Base-by-base conservation (phyloP, 2,329 filamentous ascomycete species). In the Pseudogymnoascus sp. region DNA sequence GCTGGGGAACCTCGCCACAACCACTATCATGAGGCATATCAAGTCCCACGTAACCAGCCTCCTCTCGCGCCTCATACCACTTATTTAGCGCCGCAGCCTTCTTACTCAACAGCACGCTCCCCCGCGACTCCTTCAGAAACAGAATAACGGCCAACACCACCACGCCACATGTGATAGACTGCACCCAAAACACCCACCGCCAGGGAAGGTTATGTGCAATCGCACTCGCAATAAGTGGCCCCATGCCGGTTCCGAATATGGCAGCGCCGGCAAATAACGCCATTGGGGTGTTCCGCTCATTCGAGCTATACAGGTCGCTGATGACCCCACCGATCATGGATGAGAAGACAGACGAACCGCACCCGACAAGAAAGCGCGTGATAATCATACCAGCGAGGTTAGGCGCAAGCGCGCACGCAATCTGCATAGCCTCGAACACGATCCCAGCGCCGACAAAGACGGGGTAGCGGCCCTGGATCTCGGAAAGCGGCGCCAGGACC, bases 281-380 rank as follows among this genome's bases (percentile, higher is more conserved):
- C 93, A 97, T 96, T 0, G 92, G 89, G 0, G 88, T 91, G 68
- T 97, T 96, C 34, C 93, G 80, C 47, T 89, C 86, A 62, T 89
- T 77, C 8, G 89, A 84, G 57, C 87, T 83, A 75, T 91, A 96
- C 62, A 96, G 82, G 69, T 97, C 92, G 58, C 88, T 88, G 39
- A 97, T 87, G 3, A 97, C 89, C 3, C 92, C 92, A n/a, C 92
- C 92, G 0, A 96, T 88, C 81, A 96, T 92, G 20, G 90, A 94
- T 47, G 88, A 91, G 70, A 95, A 96, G 0, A 80, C 85, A 57
- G 86, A 91, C 5, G 84, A 87, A 6, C 89, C 89, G n/a, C 85
- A 83, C 1, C 92, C 92, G 8, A 85, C 81, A 54, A 94, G 79
- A 70, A 96, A 89, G 1, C 92, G 83, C 0, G 86, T 82, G 2